Conservation (phyloP, 345 rosid species). For the Euphorbia peplus region DNA sequence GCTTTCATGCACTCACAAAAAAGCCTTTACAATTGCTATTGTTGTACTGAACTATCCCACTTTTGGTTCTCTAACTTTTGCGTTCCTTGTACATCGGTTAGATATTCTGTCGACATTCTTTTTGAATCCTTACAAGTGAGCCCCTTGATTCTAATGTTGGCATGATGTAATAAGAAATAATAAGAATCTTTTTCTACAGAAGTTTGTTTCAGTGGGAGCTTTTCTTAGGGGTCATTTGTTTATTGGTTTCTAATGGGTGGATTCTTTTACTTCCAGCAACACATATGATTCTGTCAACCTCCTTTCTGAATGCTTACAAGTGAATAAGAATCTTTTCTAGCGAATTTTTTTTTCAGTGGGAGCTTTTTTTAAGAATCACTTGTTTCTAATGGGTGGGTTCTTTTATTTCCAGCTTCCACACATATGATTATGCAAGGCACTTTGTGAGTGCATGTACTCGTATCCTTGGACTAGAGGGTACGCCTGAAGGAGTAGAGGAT, state of each 20-base stretch:
- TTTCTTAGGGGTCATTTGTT: neutral
- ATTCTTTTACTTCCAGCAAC: slow-evolving; percentile 34
- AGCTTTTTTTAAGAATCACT: neutral
- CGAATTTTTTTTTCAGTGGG: neutral
- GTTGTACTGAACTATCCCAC: neutral
- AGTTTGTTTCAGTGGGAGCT: neutral
- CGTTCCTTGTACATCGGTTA: neutral
- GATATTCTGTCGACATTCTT: neutral
- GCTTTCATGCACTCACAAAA: neutral
- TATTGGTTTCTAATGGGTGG: slow-evolving; percentile 7
- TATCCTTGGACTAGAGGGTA: slow-evolving; percentile 61
- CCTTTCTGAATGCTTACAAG: slow-evolving; percentile 4
- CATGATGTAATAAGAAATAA: neutral
- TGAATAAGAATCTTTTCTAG: neutral
- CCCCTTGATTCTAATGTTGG: neutral
- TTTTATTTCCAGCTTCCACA: slow-evolving; percentile 43
- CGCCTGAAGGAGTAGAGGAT: slow-evolving; percentile 68
- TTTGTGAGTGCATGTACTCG: slow-evolving; percentile 68
- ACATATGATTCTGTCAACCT: slow-evolving; percentile 30
- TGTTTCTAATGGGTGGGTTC: slow-evolving; percentile 9
- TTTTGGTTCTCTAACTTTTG: neutral
- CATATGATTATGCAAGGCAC: slow-evolving; percentile 62
- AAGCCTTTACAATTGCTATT: neutral
- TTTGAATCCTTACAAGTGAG: neutral
- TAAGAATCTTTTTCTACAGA: neutral